Percentiles rank a stretch among this genome's conserved stretches.
These are phyloP conservation scores for Acanthamoeba polyphaga DNA, from an alignment of 208 protist genomes.

Conservation along the genomic window DNA sequence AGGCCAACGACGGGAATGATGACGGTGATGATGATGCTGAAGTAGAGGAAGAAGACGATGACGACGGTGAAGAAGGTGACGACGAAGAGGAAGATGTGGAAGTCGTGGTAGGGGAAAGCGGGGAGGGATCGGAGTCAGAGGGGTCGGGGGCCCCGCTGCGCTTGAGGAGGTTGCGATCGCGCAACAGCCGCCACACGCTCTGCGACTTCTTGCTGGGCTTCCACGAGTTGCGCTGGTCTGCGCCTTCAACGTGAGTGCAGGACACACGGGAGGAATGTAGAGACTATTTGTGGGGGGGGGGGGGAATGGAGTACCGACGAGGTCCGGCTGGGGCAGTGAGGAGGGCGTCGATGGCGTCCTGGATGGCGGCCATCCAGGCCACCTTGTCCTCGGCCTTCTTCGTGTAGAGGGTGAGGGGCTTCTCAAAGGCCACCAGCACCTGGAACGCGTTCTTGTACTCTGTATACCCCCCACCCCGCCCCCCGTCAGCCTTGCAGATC, in stretches of 20 bases:
- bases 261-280: too few species aligned
- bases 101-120: background rate
- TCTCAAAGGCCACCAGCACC: background rate
- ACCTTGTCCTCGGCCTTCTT: conserved; percentile 22
- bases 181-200: conserved; percentile 36
- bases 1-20: background rate
- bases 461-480: background rate
- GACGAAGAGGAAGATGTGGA: background rate
- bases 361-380: conserved; percentile 52
- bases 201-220: conserved; percentile 45
- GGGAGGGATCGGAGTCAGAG: background rate
- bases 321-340: background rate
- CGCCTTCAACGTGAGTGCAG: too few species aligned
- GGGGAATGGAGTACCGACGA: background rate
- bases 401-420: conserved; percentile 31
- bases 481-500: too few species aligned
- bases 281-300: background rate
- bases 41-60: background rate
- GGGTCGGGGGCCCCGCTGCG: background rate
- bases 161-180: background rate
- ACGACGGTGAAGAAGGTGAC: background rate
- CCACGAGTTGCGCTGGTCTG: conserved; percentile 22
- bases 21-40: too few species aligned
- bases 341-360: background rate
- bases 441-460: conserved; percentile 64